A percentile compares a stretch with the other conserved stretches of the same genome.
Conservation (phyloP, 2,329 filamentous ascomycete species). For the Exophiala sp. region DNA sequence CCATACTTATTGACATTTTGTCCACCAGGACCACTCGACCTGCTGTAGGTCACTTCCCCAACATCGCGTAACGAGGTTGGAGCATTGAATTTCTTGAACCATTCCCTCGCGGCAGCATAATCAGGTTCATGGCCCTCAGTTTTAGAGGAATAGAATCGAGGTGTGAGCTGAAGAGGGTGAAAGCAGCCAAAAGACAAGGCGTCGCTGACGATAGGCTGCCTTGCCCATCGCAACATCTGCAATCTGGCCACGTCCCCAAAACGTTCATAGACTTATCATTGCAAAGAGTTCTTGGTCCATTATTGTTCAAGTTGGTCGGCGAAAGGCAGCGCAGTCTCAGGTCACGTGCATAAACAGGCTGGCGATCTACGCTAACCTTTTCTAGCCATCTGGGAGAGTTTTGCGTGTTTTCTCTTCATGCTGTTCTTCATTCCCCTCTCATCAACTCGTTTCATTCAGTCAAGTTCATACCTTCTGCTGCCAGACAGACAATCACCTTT, state of each 20-base stretch:
- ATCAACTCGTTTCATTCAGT: background rate
- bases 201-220: background rate
- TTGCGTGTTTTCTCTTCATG: background rate
- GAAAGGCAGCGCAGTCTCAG: background rate
- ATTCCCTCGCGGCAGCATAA: constrained; percentile 46
- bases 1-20: constrained; percentile 65
- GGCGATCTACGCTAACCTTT: background rate
- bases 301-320: too few relatives aligned
- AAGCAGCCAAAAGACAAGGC: background rate
- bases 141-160: constrained; percentile 7
- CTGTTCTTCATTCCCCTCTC: background rate
- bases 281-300: too few relatives aligned
- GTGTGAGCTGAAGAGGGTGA: background rate
- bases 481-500: constrained; percentile 3
- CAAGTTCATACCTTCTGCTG: background rate
- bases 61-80: constrained; percentile 52
- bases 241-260: background rate
- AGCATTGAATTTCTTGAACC: constrained; percentile 50
- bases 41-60: constrained; percentile 56
- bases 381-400: background rate
- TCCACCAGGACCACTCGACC: constrained; percentile 59
- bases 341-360: background rate
- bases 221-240: background rate
- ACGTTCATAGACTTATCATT: too few relatives aligned
- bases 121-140: constrained; percentile 27